A percentile compares a stretch with the other conserved stretches of the same genome.
phyloP scores from a whole-genome alignment of 441 rosid genomes.

The Erodium trifolium region DNA sequence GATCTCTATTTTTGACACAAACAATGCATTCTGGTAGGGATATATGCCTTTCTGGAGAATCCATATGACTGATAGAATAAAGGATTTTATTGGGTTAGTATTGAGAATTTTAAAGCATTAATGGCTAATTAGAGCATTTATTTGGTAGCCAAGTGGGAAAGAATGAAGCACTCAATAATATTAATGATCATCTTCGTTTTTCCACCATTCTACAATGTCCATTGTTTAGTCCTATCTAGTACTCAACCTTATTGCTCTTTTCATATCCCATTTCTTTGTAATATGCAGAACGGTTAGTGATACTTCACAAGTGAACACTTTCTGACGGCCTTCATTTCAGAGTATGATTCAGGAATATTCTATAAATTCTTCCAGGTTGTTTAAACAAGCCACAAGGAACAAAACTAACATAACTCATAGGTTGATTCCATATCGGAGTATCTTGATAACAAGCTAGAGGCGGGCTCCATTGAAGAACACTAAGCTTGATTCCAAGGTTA shows the following conservation, averaged over 20 bases:
- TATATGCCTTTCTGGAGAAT: too few species aligned
- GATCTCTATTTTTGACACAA: not conserved
- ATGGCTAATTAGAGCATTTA: not conserved
- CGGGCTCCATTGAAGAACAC: too few species aligned
- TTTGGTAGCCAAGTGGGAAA: not conserved
- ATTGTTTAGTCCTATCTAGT: not conserved
- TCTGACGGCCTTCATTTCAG: not conserved
- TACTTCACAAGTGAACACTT: not conserved
- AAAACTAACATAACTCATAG: slow-evolving; percentile 22
- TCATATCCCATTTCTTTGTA: not conserved
- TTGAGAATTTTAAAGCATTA: not conserved
- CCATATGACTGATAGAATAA: too few species aligned
- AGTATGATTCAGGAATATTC: slow-evolving; percentile 2
- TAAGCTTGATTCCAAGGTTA: too few species aligned
- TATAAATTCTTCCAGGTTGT: slow-evolving; percentile 34
- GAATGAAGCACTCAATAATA: not conserved
- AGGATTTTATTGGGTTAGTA: too few species aligned
- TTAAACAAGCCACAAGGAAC: slow-evolving; percentile 50
- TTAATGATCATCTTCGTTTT: not conserved
- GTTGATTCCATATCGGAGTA: too few species aligned
- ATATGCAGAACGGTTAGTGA: not conserved
- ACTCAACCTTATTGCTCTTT: not conserved
- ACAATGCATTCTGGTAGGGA: slow-evolving; percentile 39
- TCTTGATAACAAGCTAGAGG: too few species aligned
- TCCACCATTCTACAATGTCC: not conserved